These are phyloP conservation scores for Apiospora aurea DNA, from an alignment of 2,329 filamentous ascomycete species.

Conservation along the genomic window DNA sequence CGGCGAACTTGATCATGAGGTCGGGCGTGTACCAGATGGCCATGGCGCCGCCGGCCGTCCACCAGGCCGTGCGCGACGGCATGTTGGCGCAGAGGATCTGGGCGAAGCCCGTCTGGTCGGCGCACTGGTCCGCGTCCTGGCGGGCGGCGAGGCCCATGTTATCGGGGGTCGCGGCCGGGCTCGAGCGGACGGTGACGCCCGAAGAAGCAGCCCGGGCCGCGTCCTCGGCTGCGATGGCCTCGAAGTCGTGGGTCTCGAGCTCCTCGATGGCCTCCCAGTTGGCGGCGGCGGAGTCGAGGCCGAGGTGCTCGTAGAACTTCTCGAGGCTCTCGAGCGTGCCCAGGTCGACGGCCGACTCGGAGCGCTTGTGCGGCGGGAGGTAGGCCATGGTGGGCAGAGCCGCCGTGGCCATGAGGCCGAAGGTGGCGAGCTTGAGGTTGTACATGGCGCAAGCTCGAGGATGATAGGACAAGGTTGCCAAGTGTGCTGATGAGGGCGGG, in stretches of 20 bases:
- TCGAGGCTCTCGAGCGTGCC: neutral
- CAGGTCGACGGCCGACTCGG: slow-evolving; percentile 1
- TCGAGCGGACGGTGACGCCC: neutral
- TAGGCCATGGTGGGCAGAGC: neutral
- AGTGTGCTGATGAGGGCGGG: neutral
- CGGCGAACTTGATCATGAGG: neutral
- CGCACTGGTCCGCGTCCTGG: neutral
- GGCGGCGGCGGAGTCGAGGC: neutral
- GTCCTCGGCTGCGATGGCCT: neutral
- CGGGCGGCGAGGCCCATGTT: neutral
- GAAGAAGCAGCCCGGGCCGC: neutral
- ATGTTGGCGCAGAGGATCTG: neutral
- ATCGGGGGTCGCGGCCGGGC: neutral
- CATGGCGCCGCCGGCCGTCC: neutral
- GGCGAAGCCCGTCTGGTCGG: neutral
- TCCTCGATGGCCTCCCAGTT: neutral
- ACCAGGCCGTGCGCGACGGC: neutral
- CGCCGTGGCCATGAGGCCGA: neutral
- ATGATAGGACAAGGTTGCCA: neutral
- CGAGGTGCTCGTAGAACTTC: neutral
- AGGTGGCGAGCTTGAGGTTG: neutral
- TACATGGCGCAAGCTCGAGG: neutral
- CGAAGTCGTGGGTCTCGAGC: neutral
- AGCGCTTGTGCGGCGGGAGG: neutral
- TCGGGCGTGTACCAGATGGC: slow-evolving; percentile 1